Base-by-base conservation (phyloP, 805 yeast genomes). In the Hanseniaspora mollemarum region DNA sequence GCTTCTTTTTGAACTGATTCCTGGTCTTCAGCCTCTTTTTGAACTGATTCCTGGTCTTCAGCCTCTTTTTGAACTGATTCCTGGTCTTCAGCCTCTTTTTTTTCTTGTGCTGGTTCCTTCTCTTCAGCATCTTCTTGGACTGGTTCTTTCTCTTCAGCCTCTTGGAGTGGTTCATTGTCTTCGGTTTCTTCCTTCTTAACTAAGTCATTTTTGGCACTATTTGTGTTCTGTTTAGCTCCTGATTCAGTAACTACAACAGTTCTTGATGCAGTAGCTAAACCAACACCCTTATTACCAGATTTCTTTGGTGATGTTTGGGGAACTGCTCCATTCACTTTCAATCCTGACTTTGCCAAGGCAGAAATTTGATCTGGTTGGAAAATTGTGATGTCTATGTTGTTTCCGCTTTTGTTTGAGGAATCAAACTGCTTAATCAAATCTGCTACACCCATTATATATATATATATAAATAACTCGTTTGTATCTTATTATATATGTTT, bases 401-500 rank as follows among this genome's bases (percentile, higher is more conserved):
- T 21, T 5, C 10, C 10, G 31, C 28, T 33, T 35, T 35, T 42
- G 6, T 19, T 41, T 24, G 52, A 32, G 21, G 36, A 60, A 46
- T 65, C 69, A 52, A 65, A 65, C 52, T 63, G 63, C 46, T 65
- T 65, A 41, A 65, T 65, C 52, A 65, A 57, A 51, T 65, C 69
- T 40, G 68, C 67, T 36, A 65, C 69, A 57, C 67, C 69, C 69
- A 65, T 65, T 33, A 12, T 49, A 19, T 12, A 3, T 19, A 6
- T 4, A 12, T 9, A 9, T 38, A 38, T 7, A 13, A 13, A n/a
- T 32, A 7, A 32, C 7, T 13, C 6, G 36, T 12, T 12, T 13
- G 36, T 15, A 13, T 32, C n/a, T 32, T 32, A 7, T 7, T 32
- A 32, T 32, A 32, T 35, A n/a, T n/a, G n/a, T n/a, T n/a, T n/a